phyloP scores from a whole-genome alignment of 345 rosid species.

The Passiflora organensis region DNA sequence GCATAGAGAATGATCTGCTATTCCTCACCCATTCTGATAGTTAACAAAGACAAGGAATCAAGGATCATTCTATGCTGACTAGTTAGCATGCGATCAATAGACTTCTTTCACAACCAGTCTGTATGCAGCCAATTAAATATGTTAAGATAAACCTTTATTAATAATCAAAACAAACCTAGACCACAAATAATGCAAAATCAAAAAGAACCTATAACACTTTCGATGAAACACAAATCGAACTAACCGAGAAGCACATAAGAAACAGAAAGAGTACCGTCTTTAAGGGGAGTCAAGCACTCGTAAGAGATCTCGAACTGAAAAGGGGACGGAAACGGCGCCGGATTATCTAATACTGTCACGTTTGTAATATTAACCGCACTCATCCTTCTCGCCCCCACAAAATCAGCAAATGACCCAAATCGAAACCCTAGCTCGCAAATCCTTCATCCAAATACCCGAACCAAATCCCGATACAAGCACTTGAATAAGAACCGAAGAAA shows the following conservation, averaged over 20 bases:
- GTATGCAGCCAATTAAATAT: background rate
- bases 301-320: conserved; percentile 98
- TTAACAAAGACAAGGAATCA: too few species aligned
- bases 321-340: conserved; percentile 76
- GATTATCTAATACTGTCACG: conserved; percentile 85
- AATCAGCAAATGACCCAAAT: background rate
- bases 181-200: background rate
- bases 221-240: background rate
- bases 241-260: background rate
- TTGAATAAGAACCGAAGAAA: too few species aligned
- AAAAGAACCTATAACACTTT: background rate
- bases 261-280: conserved; percentile 55
- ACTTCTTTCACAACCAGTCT: background rate
- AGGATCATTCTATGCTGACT: too few species aligned
- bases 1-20: too few species aligned
- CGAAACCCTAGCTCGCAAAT: background rate
- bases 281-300: conserved; percentile 90
- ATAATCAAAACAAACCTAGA: background rate
- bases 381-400: conserved; percentile 30
- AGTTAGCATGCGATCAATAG: background rate
- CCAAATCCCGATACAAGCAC: too few species aligned
- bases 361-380: conserved; percentile 92
- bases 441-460: background rate
- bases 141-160: too few species aligned
- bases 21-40: too few species aligned